phyloP scores from a whole-genome alignment of 805 yeast genomes.

The Starmerella floricola region DNA sequence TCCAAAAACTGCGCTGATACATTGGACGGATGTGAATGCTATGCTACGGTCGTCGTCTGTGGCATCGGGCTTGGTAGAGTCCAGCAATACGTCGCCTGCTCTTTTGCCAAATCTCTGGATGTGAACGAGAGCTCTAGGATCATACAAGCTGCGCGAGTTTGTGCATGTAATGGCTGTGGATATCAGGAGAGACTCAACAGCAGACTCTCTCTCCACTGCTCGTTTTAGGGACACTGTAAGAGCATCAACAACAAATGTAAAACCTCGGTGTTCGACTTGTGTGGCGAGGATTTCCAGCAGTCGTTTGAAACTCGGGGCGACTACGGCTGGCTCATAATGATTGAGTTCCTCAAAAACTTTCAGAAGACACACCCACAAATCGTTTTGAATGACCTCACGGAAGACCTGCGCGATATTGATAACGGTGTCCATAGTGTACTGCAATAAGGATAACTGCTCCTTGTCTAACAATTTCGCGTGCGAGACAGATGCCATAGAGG shows the following conservation, averaged over 20 bases:
- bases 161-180: constrained; percentile 18
- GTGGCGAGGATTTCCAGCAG: constrained; percentile 27
- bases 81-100: constrained; percentile 21
- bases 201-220: constrained; percentile 11
- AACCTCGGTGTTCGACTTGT: constrained; percentile 11
- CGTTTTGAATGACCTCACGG: constrained; percentile 56
- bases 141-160: constrained; percentile 8
- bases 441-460: constrained; percentile 31
- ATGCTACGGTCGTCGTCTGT: background rate
- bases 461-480: too few relatives aligned
- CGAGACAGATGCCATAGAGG: too few relatives aligned
- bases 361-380: constrained; percentile 58
- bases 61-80: background rate
- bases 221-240: constrained; percentile 15
- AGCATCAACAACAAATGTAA: constrained; percentile 13
- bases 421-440: constrained; percentile 39
- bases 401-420: constrained; percentile 53
- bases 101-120: constrained; percentile 11
- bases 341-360: constrained; percentile 42
- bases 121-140: constrained; percentile 5
- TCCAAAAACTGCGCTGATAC: constrained; percentile 46
- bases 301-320: constrained; percentile 42
- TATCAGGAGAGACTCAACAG: constrained; percentile 14
- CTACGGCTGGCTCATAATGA: constrained; percentile 32
- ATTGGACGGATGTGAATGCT: constrained; percentile 41